Evolutionary conservation across 352 stramenopile species (phyloP).

Genomic region (Thalassiosira mediterranea): DNA sequence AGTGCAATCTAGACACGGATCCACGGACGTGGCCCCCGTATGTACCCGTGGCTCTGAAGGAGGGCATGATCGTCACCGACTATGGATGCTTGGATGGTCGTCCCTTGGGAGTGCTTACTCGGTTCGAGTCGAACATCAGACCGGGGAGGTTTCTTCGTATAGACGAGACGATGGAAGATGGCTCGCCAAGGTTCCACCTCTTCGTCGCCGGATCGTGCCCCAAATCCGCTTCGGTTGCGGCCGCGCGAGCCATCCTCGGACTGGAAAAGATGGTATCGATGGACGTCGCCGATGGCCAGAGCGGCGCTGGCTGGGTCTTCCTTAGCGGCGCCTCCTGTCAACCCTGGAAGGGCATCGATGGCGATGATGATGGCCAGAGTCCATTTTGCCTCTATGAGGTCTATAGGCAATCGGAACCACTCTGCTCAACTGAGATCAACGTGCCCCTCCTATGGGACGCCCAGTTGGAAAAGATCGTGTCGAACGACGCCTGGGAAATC

Average conservation of each 20-base stretch:
- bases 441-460: constrained; percentile 31
- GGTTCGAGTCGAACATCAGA: neutral
- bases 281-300: constrained; percentile 27
- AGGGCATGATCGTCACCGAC: constrained; percentile 26
- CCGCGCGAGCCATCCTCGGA: constrained; percentile 13
- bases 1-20: constrained; percentile 20
- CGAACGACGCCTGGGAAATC: constrained; percentile 34
- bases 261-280: constrained; percentile 26
- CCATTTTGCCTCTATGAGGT: constrained; percentile 34
- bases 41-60: constrained; percentile 16
- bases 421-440: constrained; percentile 3
- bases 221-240: neutral
- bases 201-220: constrained; percentile 13
- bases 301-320: constrained; percentile 22
- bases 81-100: neutral
- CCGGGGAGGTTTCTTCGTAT: neutral
- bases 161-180: constrained; percentile 11
- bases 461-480: constrained; percentile 20
- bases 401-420: constrained; percentile 21
- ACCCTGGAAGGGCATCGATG: constrained; percentile 23
- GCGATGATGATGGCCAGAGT: neutral
- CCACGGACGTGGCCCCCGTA: constrained; percentile 11
- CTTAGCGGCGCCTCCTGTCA: constrained; percentile 10
- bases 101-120: too few species aligned
- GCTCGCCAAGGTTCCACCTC: constrained; percentile 23